Evolutionary conservation across 2,329 filamentous ascomycete genomes (phyloP).

Genomic region (Ceratocystis cubensis): DNA sequence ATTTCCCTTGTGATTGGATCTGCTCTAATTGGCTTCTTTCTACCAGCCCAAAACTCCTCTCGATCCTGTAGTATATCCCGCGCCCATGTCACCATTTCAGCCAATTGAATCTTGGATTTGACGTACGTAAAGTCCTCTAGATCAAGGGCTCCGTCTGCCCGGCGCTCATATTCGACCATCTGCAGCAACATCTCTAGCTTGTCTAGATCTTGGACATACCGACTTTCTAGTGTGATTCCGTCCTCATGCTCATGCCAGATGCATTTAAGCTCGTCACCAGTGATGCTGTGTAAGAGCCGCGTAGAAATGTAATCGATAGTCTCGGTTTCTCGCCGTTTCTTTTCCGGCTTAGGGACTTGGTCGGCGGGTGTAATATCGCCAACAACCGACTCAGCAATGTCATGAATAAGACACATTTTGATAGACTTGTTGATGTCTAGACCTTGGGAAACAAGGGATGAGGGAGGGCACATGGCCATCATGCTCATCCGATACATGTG

Average conservation of each 20-base stretch:
- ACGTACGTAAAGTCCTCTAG: constrained; percentile 81
- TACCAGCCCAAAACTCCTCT: constrained; percentile 53
- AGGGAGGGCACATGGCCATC: constrained; percentile 82
- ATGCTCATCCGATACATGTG: constrained; percentile 99
- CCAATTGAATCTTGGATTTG: constrained; percentile 55
- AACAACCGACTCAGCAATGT: constrained; percentile 95
- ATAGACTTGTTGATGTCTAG: constrained; percentile 76
- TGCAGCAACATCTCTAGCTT: constrained; percentile 92
- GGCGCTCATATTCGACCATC: constrained; percentile 91
- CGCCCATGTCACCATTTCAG: constrained; percentile 72
- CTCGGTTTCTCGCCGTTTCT: constrained; percentile 69
- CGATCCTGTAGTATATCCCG: constrained; percentile 65
- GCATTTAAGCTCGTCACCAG: constrained; percentile 57
- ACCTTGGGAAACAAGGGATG: constrained; percentile 48
- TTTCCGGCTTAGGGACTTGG: constrained; percentile 74
- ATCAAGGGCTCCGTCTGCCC: constrained; percentile 52
- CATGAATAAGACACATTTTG: constrained; percentile 90
- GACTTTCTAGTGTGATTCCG: constrained; percentile 65
- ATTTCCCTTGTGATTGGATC: constrained; percentile 29
- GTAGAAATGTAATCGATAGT: constrained; percentile 90
- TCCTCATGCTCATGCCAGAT: constrained; percentile 97
- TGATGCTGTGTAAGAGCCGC: constrained; percentile 55
- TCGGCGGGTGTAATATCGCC: constrained; percentile 96
- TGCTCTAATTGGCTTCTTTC: constrained; percentile 24
- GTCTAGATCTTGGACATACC: constrained; percentile 92